Percentiles rank a stretch among this genome's conserved stretches.
Conservation (phyloP, 305 asterid species). For the Coffea humblotiana region DNA sequence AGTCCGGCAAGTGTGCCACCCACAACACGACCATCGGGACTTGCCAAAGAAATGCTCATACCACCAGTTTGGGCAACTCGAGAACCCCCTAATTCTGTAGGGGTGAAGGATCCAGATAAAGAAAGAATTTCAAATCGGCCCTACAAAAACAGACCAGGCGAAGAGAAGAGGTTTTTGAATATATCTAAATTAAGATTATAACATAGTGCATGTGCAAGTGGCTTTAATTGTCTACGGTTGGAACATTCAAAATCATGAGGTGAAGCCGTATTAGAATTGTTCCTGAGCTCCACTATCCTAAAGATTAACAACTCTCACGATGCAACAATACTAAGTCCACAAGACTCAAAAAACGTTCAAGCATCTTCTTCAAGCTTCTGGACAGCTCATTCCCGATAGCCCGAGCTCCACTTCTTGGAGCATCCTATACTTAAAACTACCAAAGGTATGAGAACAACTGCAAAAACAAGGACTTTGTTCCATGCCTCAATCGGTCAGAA, state of each 20-base stretch:
- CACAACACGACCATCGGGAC: slow-evolving; percentile 81
- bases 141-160: slow-evolving; percentile 23
- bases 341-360: slow-evolving; percentile 11
- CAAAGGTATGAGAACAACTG: background rate
- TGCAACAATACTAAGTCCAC: background rate
- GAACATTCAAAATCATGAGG: background rate
- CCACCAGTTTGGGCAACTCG: slow-evolving; percentile 53
- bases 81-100: slow-evolving; percentile 55
- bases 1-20: slow-evolving; percentile 75
- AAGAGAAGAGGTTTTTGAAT: background rate
- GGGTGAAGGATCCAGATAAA: slow-evolving; percentile 72
- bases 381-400: background rate
- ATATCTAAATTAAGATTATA: background rate
- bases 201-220: background rate
- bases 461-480: background rate
- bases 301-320: background rate
- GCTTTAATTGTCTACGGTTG: background rate
- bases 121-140: slow-evolving; percentile 83
- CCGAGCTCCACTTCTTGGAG: background rate
- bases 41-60: slow-evolving; percentile 71
- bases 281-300: background rate
- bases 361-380: background rate
- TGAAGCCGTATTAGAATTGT: background rate
- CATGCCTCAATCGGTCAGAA: background rate
- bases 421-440: background rate